Evolutionary conservation across 371 early-diverging fungal species (phyloP).

Genomic region (Rhizomucor pusillus): DNA sequence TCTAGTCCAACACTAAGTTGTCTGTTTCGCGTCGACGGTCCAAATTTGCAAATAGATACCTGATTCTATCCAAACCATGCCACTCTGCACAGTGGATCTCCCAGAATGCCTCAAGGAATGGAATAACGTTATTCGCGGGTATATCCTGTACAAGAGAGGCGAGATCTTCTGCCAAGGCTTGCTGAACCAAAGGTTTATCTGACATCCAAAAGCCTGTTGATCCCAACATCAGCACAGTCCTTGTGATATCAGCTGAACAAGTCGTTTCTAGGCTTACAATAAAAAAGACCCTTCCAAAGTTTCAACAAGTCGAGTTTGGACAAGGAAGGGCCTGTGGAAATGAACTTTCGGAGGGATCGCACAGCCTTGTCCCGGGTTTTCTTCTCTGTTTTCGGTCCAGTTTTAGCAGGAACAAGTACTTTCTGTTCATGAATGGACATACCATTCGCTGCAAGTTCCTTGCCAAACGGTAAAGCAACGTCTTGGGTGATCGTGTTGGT

Average conservation of each 20-base stretch:
- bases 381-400: slow-evolving; percentile 60
- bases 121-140: slow-evolving; percentile 51
- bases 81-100: slow-evolving; percentile 79
- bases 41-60: too few relatives aligned
- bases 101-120: slow-evolving; percentile 82
- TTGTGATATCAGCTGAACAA: background rate
- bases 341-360: slow-evolving; percentile 58
- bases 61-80: slow-evolving; percentile 83
- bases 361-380: slow-evolving; percentile 84
- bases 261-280: slow-evolving; percentile 61
- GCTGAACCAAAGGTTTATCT: slow-evolving; percentile 90
- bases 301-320: slow-evolving; percentile 72
- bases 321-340: slow-evolving; percentile 57
- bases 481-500: slow-evolving; percentile 8
- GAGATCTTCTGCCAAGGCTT: slow-evolving; percentile 79
- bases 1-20: slow-evolving; percentile 31
- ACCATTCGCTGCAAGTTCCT: slow-evolving; percentile 29
- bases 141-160: slow-evolving; percentile 64
- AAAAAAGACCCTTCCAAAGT: slow-evolving; percentile 94
- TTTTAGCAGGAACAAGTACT: background rate
- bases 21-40: too few relatives aligned
- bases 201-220: slow-evolving; percentile 90
- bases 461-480: slow-evolving; percentile 17
- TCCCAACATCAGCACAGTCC: background rate
- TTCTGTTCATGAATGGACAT: background rate